phyloP scores from a whole-genome alignment of 148 eudicot species.

The Cornus suecica region DNA sequence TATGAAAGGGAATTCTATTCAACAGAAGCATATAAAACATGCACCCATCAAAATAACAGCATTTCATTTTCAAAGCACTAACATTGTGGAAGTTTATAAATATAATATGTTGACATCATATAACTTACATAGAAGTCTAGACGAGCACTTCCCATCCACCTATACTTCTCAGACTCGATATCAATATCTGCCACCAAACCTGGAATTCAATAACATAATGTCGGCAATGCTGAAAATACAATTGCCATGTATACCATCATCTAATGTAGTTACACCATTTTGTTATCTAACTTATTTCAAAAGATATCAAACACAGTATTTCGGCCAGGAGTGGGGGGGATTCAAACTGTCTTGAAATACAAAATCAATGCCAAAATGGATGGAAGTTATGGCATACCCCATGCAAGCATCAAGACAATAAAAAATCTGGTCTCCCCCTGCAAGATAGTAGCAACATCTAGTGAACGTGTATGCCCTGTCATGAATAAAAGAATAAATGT shows the following conservation, averaged over 20 bases:
- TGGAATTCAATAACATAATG: conserved; percentile 22
- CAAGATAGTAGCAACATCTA: conserved; percentile 80
- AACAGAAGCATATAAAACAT: too few species aligned
- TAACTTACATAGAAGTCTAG: conserved; percentile 75
- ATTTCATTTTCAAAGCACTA: background rate
- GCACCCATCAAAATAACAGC: background rate
- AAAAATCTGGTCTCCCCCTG: conserved; percentile 75
- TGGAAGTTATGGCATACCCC: conserved; percentile 54
- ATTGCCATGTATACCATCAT: background rate
- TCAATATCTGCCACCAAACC: conserved; percentile 94
- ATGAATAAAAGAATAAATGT: conserved; percentile 8
- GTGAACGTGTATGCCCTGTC: conserved; percentile 68
- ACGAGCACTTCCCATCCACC: conserved; percentile 98
- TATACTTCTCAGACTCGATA: conserved; percentile 92
- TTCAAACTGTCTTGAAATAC: conserved; percentile 3
- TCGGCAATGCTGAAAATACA: background rate
- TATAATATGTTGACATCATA: background rate
- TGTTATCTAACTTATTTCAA: background rate
- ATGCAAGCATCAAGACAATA: conserved; percentile 91
- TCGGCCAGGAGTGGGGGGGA: background rate
- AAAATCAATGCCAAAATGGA: conserved; percentile 1
- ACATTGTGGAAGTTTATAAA: background rate
- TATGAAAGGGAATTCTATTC: too few species aligned
- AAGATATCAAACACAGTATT: background rate
- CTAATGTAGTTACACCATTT: background rate